Conservation (phyloP, 768 basidiomycete species). For the Daedaleopsis nitida region DNA sequence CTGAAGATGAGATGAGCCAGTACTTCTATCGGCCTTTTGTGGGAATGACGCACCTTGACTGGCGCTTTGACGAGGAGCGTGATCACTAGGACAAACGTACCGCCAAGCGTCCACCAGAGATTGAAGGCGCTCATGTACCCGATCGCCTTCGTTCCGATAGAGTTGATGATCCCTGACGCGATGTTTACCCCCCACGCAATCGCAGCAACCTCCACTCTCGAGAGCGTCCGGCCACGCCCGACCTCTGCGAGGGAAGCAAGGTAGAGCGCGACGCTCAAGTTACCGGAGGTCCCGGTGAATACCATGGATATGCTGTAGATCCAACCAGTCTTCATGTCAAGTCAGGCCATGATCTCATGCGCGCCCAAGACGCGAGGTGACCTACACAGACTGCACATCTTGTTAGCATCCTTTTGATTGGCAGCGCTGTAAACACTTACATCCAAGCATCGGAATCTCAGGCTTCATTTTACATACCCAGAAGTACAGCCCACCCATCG, state of each 20-base stretch:
- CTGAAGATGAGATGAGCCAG: conserved; percentile 29
- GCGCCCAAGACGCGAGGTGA: neutral
- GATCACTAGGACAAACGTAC: conserved; percentile 59
- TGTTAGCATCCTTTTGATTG: neutral
- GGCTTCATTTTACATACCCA: conserved; percentile 67
- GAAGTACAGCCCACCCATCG: conserved; percentile 62
- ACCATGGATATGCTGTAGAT: conserved; percentile 61
- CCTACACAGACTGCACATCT: neutral
- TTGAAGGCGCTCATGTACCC: conserved; percentile 57
- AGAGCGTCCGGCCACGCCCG: conserved; percentile 43
- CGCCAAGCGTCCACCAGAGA: conserved; percentile 64
- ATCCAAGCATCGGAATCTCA: conserved; percentile 52
- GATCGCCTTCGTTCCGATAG: conserved; percentile 58
- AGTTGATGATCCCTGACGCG: conserved; percentile 55
- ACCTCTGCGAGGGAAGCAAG: conserved; percentile 56
- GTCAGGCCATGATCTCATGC: too few species aligned
- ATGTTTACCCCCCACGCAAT: conserved; percentile 64
- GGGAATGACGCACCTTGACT: conserved; percentile 39
- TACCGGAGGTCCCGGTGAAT: conserved; percentile 62
- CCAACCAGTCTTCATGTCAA: conserved; percentile 46
- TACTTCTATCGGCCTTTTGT: neutral
- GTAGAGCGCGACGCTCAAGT: conserved; percentile 55
- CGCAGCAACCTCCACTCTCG: conserved; percentile 49
- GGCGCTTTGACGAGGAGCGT: conserved; percentile 58
- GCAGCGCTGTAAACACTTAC: conserved; percentile 42